Base-by-base conservation (phyloP, 352 stramenopile genomes). In the Pythium aristosporum region DNA sequence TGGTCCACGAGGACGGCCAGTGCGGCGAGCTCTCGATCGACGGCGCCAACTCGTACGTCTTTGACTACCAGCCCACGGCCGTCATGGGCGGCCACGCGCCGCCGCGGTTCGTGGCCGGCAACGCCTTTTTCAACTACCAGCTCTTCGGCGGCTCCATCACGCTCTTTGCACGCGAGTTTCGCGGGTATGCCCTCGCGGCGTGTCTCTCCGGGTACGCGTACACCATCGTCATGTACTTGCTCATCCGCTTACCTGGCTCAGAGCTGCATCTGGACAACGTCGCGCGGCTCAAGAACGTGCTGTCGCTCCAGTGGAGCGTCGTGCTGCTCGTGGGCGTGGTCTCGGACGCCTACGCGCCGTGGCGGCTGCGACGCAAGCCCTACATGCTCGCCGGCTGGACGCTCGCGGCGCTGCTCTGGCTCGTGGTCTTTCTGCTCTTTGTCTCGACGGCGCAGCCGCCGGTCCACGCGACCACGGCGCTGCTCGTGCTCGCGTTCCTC, bases 321-420 rank as follows among this genome's bases (percentile, higher is more conserved):
- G 73, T 76, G 46, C 50, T 78, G 18, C 20, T 72, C 4, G 65
- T 80, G 2, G 73, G 73, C 10, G 20, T 76, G 3, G 20, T 73
- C 42, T 80, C 73, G 1, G 73, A 80, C 61, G 58, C 68, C 18
- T 69, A 66, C 46, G 68, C 73, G 1, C 67, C 71, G 3, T 53
- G 63, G 18, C 23, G 70, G 3, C 67, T 66, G 11, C 80, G 76
- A 5, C 70, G 86, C 37, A 92, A 91, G 62, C 73, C 83, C 10
- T 94, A 91, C 67, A 89, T 95, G 59, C 53, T 88, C 20, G 28
- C 82, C 16, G 88, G 84, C 32, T 88, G 75, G 75, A 47, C 52
- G 16, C 18, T 69, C 34, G 30, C 68, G 9, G 56, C 49, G 18
- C 13, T 60, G 30, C 57, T 74, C 20, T 83, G 70, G 70, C 41